Evolutionary conservation across 2,329 filamentous ascomycete genomes (phyloP).

Genomic region (Alternaria triticimaculans): DNA sequence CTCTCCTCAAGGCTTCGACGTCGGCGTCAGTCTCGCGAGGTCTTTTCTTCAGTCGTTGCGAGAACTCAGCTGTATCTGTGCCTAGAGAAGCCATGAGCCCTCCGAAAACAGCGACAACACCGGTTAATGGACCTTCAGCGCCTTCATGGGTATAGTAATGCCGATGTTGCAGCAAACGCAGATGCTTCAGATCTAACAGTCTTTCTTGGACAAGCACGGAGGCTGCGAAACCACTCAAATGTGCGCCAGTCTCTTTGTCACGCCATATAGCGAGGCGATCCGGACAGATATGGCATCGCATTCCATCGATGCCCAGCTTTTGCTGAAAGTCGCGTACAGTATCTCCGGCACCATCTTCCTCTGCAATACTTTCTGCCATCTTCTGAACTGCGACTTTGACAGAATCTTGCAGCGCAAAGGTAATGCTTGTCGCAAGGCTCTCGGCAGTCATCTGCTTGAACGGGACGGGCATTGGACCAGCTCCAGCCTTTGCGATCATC

Average conservation of each 20-base stretch:
- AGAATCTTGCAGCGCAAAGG: slow-evolving; percentile 52
- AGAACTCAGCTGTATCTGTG: slow-evolving; percentile 20
- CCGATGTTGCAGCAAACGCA: slow-evolving; percentile 25
- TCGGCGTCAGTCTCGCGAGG: background rate
- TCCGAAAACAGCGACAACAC: slow-evolving; percentile 17
- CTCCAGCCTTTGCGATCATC: slow-evolving; percentile 58
- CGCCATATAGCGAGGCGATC: slow-evolving; percentile 25
- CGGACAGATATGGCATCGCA: slow-evolving; percentile 30
- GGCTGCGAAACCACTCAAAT: slow-evolving; percentile 26
- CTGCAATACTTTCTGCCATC: slow-evolving; percentile 24
- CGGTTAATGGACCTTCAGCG: slow-evolving; percentile 19
- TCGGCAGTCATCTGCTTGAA: slow-evolving; percentile 54
- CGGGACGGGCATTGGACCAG: slow-evolving; percentile 58
- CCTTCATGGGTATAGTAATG: slow-evolving; percentile 31
- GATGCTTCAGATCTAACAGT: slow-evolving; percentile 12
- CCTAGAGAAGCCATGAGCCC: slow-evolving; percentile 15
- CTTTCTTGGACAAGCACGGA: slow-evolving; percentile 10
- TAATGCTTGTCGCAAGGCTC: slow-evolving; percentile 56
- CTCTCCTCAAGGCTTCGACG: background rate
- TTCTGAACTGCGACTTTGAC: slow-evolving; percentile 26
- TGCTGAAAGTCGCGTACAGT: slow-evolving; percentile 21
- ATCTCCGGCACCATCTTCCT: slow-evolving; percentile 22
- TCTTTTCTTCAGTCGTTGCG: slow-evolving; percentile 13
- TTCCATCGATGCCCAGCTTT: slow-evolving; percentile 16
- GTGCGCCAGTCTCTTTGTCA: slow-evolving; percentile 24